Evolutionary conservation across 345 rosid species (phyloP).

Genomic region (Passiflora organensis): DNA sequence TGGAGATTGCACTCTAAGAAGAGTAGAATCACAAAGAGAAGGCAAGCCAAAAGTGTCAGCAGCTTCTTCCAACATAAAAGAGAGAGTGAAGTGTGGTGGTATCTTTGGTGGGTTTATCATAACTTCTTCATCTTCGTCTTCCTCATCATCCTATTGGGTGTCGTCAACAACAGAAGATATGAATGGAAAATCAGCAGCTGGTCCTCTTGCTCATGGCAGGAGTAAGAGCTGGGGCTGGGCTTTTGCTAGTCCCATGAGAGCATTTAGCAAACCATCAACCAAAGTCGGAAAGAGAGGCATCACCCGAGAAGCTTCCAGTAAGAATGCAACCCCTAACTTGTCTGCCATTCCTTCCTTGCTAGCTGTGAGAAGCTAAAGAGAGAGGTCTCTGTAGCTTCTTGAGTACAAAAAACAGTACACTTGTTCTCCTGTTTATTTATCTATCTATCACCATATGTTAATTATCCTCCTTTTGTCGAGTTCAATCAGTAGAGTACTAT

Average conservation of each 20-base stretch:
- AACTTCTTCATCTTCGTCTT: constrained; percentile 26
- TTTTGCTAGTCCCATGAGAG: constrained; percentile 94
- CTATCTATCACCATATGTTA: too few relatives aligned
- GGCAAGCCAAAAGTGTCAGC: constrained; percentile 34
- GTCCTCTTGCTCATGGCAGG: constrained; percentile 32
- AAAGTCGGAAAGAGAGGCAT: constrained; percentile 45
- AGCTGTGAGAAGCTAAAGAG: constrained; percentile 44
- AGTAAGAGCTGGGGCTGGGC: constrained; percentile 87
- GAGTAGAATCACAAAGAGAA: constrained; percentile 97
- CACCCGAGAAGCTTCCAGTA: constrained; percentile 10
- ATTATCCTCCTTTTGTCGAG: too few relatives aligned
- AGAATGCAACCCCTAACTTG: constrained; percentile 44
- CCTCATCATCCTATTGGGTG: constrained; percentile 64
- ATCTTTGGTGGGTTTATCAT: constrained; percentile 89
- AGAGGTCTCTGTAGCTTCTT: background rate
- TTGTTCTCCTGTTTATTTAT: constrained; percentile 4
- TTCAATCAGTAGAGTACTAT: too few relatives aligned
- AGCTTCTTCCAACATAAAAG: constrained; percentile 39
- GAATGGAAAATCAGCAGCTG: constrained; percentile 37
- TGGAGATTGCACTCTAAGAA: constrained; percentile 88
- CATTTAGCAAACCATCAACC: constrained; percentile 46
- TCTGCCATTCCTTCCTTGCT: constrained; percentile 68
- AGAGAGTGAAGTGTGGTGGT: constrained; percentile 85
- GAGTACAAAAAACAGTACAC: constrained; percentile 12
- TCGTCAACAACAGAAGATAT: constrained; percentile 49